Percentiles rank a stretch among this genome's conserved stretches.
These are phyloP conservation scores for Phycomyces blakesleeanus DNA, from an alignment of 192 early-diverging fungal species.

Conservation along the genomic window DNA sequence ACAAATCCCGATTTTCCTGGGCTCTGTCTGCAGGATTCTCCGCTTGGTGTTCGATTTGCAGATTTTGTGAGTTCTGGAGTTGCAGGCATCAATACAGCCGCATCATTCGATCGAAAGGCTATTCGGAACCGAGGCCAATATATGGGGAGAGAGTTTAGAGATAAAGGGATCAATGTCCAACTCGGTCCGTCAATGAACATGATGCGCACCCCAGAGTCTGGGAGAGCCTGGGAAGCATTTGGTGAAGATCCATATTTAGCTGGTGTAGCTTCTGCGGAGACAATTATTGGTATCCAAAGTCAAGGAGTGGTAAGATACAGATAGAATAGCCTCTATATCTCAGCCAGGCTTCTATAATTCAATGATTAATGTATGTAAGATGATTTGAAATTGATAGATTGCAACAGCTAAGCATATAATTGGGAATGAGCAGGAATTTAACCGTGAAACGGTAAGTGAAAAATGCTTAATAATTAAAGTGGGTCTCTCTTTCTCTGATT, in stretches of 20 bases:
- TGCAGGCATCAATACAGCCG: conserved; percentile 52
- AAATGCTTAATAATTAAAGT: not conserved
- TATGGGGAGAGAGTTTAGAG: conserved; percentile 53
- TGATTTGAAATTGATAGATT: conserved; percentile 7
- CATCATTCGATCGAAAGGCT: conserved; percentile 53
- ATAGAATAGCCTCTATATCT: conserved; percentile 1
- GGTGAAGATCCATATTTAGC: conserved; percentile 32
- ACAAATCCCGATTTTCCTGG: conserved; percentile 41
- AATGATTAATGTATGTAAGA: not conserved
- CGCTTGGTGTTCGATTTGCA: conserved; percentile 36
- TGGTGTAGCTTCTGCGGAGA: conserved; percentile 14
- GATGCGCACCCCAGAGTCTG: conserved; percentile 14
- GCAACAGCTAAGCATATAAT: conserved; percentile 30
- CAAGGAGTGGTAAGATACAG: conserved; percentile 30
- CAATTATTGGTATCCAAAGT: conserved; percentile 27
- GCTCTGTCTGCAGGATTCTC: conserved; percentile 33
- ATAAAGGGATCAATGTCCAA: conserved; percentile 51
- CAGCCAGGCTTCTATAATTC: not conserved
- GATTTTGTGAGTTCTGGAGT: conserved; percentile 41
- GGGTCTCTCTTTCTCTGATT: not conserved
- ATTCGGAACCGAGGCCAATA: conserved; percentile 42
- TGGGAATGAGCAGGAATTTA: conserved; percentile 34
- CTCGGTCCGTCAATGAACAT: conserved; percentile 42
- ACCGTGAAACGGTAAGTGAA: conserved; percentile 20
- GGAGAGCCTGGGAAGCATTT: conserved; percentile 23